These are phyloP conservation scores for Camelina laxa DNA, from an alignment of 345 rosid species.

Conservation along the genomic window DNA sequence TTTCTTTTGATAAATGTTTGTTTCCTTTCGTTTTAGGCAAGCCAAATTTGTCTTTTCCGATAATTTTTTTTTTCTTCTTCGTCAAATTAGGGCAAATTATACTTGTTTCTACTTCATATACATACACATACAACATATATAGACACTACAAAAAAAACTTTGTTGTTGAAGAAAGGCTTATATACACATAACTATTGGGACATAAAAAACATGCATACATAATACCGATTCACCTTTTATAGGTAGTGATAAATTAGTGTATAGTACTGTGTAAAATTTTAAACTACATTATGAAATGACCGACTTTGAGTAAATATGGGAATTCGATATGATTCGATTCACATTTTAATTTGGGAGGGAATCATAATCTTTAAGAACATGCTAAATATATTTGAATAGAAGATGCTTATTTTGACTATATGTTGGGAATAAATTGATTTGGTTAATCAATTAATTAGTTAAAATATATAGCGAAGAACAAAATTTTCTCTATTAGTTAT, in stretches of 20 bases:
- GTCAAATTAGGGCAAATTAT: too few species aligned
- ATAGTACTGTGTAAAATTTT: not conserved
- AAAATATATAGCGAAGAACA: conserved; percentile 32
- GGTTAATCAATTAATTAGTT: conserved; percentile 5
- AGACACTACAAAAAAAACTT: too few species aligned
- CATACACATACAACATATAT: not conserved
- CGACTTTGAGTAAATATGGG: not conserved
- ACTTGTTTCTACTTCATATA: not conserved
- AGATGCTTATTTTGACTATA: conserved; percentile 42
- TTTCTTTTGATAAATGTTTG: not conserved
- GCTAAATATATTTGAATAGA: conserved; percentile 38
- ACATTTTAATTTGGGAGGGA: conserved; percentile 11
- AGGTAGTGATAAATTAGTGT: not conserved
- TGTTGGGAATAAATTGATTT: conserved; percentile 37
- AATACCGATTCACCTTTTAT: too few species aligned
- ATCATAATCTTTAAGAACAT: conserved; percentile 44
- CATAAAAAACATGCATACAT: not conserved
- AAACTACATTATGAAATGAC: conserved; percentile 5
- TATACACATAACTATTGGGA: not conserved
- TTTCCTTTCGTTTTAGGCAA: conserved; percentile 15
- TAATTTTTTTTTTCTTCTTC: too few species aligned
- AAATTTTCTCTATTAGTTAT: conserved; percentile 11
- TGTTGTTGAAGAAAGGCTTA: too few species aligned
- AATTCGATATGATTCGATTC: not conserved
- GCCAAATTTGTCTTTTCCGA: conserved; percentile 2